Conservation (phyloP, 2,329 filamentous ascomycete species). For the Sporothrix globosa region DNA sequence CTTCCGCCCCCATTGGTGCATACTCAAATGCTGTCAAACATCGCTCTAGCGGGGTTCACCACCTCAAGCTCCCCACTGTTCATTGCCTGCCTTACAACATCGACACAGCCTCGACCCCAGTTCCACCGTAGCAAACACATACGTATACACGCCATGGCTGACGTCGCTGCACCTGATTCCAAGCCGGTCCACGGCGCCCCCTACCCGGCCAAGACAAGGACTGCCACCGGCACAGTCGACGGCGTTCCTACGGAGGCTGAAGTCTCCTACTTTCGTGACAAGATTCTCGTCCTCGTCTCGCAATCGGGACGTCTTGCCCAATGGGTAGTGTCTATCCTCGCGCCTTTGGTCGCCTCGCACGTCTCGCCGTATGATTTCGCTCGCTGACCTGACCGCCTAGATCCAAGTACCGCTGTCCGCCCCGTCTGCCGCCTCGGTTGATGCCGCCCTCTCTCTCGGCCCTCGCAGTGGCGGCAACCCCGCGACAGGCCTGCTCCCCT, state of each 20-base stretch:
- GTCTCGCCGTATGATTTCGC: background rate
- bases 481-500: slow-evolving; percentile 61
- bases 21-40: background rate
- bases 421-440: slow-evolving; percentile 64
- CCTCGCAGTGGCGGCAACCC: slow-evolving; percentile 41
- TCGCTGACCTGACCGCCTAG: slow-evolving; percentile 46
- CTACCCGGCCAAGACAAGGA: slow-evolving; percentile 59
- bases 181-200: slow-evolving; percentile 51
- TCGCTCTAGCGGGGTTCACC: slow-evolving; percentile 23
- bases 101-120: background rate
- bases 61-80: slow-evolving; percentile 6
- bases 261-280: slow-evolving; percentile 78
- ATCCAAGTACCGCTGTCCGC: slow-evolving; percentile 78
- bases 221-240: slow-evolving; percentile 64
- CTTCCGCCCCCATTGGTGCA: background rate
- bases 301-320: slow-evolving; percentile 85
- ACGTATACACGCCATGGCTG: background rate
- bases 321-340: slow-evolving; percentile 64
- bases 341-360: no score
- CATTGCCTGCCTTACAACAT: background rate
- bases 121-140: background rate
- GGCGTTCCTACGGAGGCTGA: slow-evolving; percentile 72
- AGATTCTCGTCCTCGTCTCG: slow-evolving; percentile 84
- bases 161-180: background rate
- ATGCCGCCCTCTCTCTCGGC: slow-evolving; percentile 58